phyloP scores from a whole-genome alignment of 2,329 filamentous ascomycete species.

The Aspergillus novofumigatus region DNA sequence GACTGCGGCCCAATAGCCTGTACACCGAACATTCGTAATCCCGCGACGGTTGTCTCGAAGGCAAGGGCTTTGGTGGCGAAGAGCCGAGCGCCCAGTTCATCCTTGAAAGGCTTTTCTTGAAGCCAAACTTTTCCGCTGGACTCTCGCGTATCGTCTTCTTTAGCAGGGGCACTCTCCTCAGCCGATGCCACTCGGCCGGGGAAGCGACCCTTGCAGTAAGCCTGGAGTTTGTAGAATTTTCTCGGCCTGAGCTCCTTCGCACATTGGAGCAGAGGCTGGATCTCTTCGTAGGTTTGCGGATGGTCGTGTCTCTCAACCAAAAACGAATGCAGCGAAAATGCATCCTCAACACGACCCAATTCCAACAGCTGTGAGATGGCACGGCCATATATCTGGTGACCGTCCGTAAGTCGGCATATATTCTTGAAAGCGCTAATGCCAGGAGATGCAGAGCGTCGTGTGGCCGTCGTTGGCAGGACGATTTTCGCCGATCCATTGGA shows the following conservation, averaged over 20 bases:
- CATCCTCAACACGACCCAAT: conserved; percentile 34
- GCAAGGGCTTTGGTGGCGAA: conserved; percentile 75
- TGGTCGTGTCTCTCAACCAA: conserved; percentile 40
- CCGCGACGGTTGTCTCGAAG: conserved; percentile 66
- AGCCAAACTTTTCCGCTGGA: conserved; percentile 4
- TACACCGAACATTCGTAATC: conserved; percentile 67
- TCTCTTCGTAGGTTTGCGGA: conserved; percentile 34
- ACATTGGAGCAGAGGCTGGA: conserved; percentile 40
- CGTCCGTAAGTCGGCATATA: conserved; percentile 38
- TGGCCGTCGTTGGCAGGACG: conserved; percentile 3
- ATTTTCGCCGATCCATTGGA: conserved; percentile 17
- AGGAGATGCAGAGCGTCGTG: conserved; percentile 8
- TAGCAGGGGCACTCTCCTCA: conserved; percentile 11
- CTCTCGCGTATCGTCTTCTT: neutral
- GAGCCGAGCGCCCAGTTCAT: conserved; percentile 70
- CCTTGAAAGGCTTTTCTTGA: conserved; percentile 53
- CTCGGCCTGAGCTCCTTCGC: conserved; percentile 29
- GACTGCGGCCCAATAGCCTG: conserved; percentile 69
- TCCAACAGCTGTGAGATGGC: conserved; percentile 41
- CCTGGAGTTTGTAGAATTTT: conserved; percentile 21
- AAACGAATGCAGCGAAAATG: conserved; percentile 46
- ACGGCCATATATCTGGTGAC: conserved; percentile 41
- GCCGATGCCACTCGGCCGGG: neutral
- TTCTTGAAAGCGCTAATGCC: conserved; percentile 35
- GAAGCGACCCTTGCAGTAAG: conserved; percentile 19